Conservation (phyloP, 2,329 filamentous ascomycete genomes). For the Fulvia fulva region DNA sequence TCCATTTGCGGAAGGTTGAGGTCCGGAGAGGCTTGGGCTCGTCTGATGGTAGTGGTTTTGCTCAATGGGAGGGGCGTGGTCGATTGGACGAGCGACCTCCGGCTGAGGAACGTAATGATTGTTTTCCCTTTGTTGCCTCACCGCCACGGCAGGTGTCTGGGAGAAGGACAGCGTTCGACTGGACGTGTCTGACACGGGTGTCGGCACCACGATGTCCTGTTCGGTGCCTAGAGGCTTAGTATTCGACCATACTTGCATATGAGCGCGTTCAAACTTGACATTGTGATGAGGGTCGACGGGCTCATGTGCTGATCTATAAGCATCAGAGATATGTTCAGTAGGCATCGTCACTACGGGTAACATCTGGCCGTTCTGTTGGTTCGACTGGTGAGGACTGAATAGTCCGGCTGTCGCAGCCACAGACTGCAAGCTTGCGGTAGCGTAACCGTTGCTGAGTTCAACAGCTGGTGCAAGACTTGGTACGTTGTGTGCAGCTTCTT, state of each 20-base stretch:
- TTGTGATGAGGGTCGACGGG: not conserved
- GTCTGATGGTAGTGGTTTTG: constrained; percentile 1
- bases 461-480: not conserved
- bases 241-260: not conserved
- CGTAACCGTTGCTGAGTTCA: not conserved
- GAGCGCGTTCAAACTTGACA: not conserved
- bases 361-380: not conserved
- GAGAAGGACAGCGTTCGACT: constrained; percentile 8
- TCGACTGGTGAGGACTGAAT: not conserved
- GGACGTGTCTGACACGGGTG: constrained; percentile 8
- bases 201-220: not conserved
- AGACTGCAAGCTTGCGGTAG: not conserved
- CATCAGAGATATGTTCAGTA: not conserved
- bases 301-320: not conserved
- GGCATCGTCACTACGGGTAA: not conserved
- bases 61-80: constrained; percentile 9
- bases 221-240: not conserved
- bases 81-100: constrained; percentile 20
- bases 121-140: constrained; percentile 14
- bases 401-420: not conserved
- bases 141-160: constrained; percentile 6
- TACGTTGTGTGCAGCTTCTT: not conserved
- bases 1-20: not conserved
- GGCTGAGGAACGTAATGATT: constrained; percentile 20
- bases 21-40: not conserved